Conservation (phyloP, 345 rosid genomes). For the Zanthoxylum bungeanum region DNA sequence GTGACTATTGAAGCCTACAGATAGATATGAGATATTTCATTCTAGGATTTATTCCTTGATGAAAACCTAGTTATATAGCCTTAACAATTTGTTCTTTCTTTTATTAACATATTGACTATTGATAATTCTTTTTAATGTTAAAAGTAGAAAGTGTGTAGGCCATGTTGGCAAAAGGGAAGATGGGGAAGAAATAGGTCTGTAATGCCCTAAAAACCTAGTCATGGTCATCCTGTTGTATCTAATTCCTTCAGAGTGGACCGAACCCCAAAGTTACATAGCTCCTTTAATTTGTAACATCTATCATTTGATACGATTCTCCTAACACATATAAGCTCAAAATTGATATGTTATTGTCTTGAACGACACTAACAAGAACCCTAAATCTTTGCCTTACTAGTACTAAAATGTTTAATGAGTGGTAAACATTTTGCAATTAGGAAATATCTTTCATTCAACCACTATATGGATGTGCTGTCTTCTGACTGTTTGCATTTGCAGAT, state of each 20-base stretch:
- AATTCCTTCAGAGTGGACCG: background rate
- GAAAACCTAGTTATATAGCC: background rate
- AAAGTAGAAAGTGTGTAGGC: background rate
- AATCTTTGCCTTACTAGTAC: background rate
- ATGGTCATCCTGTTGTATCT: background rate
- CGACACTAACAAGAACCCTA: background rate
- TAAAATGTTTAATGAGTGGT: background rate
- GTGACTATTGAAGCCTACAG: background rate
- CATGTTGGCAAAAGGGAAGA: background rate
- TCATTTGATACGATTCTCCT: background rate
- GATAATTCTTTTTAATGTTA: background rate
- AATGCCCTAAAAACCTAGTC: background rate
- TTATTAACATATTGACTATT: too few relatives aligned
- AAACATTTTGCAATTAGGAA: background rate
- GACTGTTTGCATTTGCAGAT: constrained; percentile 51
- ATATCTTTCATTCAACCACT: background rate
- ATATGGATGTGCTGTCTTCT: background rate
- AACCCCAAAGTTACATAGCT: background rate
- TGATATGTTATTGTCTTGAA: background rate
- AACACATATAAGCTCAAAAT: background rate
- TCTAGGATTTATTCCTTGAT: background rate
- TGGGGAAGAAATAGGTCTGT: background rate
- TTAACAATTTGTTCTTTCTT: background rate
- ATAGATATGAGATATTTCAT: background rate
- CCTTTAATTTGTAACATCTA: background rate